Evolutionary conservation across 495 filamentous ascomycete genomes (phyloP), one percentile per base, ranked within the genome.

Genomic region (Xylaria nigripes): DNA sequence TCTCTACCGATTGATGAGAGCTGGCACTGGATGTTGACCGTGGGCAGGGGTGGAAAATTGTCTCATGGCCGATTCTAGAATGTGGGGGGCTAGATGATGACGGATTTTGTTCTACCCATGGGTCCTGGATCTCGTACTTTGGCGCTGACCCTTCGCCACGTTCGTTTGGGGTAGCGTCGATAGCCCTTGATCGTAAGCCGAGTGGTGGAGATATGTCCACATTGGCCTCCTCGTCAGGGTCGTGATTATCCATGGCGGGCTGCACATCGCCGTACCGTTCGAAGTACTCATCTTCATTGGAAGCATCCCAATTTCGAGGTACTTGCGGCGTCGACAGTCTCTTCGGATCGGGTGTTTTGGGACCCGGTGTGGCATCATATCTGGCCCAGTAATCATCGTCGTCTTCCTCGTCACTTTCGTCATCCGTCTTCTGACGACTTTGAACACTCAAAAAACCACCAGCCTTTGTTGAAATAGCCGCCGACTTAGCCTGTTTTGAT

Each of bases 331-430:
- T 81, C 1, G 83, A 81, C 10, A 84, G 84, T 29, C 67, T 72
- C 51, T 86, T 84, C 0, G 72, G 68, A 0, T 82, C 81, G 6
- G 92, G 92, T 18, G 90, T 92, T 30, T 81, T 76, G 7, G 81
- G 21, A 19, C 54, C 81, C 1, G 88, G 87, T 10, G 89, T 93
- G 8, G 83, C 81, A 73, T 96, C 93, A 66, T 98, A 98, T 56
- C 85, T 84, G 25, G 84, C 89, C 93, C 93, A 98, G 69, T 97
- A 98, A 60, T 83, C 87, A 56, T 90, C 90, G 54, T 96, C 90
- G 25, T 94, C 89, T 16, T 88, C 85, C 0, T 86, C 85, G 0
- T 78, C 77, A 2, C 73, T 66, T 10, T 76, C 68, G 0, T 51
- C 51, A 12, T 64, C 54, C 45, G 74, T 55, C 19, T 50, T 38